phyloP scores from a whole-genome alignment of 257 asterid genomes.

The Linderniella brevidens region DNA sequence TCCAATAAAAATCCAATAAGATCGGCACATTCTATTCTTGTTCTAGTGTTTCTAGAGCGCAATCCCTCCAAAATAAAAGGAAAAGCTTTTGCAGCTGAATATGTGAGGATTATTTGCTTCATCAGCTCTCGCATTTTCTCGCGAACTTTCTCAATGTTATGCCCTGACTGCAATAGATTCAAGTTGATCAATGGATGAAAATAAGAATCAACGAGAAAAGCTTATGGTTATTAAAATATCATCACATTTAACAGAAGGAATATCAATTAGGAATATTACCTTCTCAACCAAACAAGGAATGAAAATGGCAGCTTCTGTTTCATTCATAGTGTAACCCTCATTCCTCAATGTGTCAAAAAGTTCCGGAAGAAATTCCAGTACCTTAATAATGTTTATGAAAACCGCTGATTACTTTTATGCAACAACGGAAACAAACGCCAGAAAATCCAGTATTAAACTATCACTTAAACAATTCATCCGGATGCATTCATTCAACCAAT shows the following conservation, averaged over 20 bases:
- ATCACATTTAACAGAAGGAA: too few relatives aligned
- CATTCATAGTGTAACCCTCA: constrained; percentile 77
- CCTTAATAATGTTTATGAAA: constrained; percentile 23
- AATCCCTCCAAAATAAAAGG: constrained; percentile 90
- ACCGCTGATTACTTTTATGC: too few relatives aligned
- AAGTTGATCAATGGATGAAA: constrained; percentile 4
- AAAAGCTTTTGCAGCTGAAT: constrained; percentile 83
- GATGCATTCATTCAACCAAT: not conserved
- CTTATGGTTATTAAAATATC: too few relatives aligned
- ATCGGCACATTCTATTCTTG: constrained; percentile 88
- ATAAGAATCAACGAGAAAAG: constrained; percentile 2
- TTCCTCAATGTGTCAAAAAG: constrained; percentile 71
- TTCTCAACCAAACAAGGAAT: constrained; percentile 93
- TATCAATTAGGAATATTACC: constrained; percentile 21
- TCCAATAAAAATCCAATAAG: constrained; percentile 90
- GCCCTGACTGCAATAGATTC: constrained; percentile 56
- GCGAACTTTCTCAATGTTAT: constrained; percentile 83
- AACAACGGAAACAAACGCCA: too few relatives aligned
- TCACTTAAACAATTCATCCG: not conserved
- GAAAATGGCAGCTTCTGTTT: constrained; percentile 92
- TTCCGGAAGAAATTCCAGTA: constrained; percentile 95
- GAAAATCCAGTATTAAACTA: too few relatives aligned
- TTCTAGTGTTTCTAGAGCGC: constrained; percentile 87
- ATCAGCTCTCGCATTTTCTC: constrained; percentile 88
- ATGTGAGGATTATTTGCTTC: constrained; percentile 57